Evolutionary conservation across 805 yeast genomes (phyloP).

Genomic region (Helenozyma baotianmanensis): DNA sequence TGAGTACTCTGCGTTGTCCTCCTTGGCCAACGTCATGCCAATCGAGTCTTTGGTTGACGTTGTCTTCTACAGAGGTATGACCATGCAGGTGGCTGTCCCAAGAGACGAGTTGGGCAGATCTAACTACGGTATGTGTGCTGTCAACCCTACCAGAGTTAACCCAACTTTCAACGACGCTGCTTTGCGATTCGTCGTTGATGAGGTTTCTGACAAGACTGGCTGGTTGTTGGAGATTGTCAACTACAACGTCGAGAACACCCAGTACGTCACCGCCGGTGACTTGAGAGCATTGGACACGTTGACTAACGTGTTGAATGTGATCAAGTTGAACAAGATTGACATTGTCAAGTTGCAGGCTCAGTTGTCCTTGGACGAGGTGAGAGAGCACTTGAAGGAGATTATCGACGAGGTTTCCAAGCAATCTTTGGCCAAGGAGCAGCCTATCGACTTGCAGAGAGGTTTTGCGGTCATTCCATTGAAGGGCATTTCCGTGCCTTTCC

Average conservation of each 20-base stretch:
- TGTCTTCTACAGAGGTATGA: conserved; percentile 99
- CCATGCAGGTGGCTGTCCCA: conserved; percentile 99
- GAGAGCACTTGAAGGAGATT: conserved; percentile 82
- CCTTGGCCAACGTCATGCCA: conserved; percentile 98
- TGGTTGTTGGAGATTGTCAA: conserved; percentile 98
- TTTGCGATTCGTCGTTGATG: conserved; percentile 87
- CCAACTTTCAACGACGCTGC: conserved; percentile 90
- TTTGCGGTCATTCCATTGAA: conserved; percentile 96
- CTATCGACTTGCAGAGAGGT: conserved; percentile 95
- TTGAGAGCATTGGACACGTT: conserved; percentile 90
- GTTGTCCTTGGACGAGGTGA: conserved; percentile 82
- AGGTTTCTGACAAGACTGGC: conserved; percentile 73
- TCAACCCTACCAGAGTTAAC: conserved; percentile 91
- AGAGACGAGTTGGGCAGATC: conserved; percentile 94
- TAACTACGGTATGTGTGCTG: conserved; percentile 98
- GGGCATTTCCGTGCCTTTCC: conserved; percentile 99
- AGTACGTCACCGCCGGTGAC: conserved; percentile 98
- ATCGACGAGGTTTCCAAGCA: conserved; percentile 80
- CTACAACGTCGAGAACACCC: conserved; percentile 96
- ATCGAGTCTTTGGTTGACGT: conserved; percentile 95
- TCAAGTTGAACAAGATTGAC: conserved; percentile 92
- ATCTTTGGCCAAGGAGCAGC: conserved; percentile 87
- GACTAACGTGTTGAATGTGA: conserved; percentile 86
- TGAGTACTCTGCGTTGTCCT: conserved; percentile 96
- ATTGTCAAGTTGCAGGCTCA: conserved; percentile 80